phyloP scores from a whole-genome alignment of 176 grass and related monocot species.

The Cenchrus fungigraminus region DNA sequence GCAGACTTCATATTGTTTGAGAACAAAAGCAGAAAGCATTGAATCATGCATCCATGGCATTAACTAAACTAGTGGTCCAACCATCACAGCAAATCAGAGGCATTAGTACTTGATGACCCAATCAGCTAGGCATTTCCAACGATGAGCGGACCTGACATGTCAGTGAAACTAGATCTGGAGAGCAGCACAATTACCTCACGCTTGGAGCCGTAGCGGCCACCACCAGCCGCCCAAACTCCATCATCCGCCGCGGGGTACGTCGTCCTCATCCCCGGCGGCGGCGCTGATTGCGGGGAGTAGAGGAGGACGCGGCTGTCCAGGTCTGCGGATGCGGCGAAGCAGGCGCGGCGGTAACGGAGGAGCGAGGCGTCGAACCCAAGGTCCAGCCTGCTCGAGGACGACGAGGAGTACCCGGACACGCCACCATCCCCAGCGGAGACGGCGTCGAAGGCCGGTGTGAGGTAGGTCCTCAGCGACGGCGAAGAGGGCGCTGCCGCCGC shows the following conservation, averaged over 20 bases:
- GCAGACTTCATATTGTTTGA: neutral
- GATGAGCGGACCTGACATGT: neutral
- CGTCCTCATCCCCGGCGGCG: neutral
- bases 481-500: slow-evolving; percentile 54
- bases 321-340: slow-evolving; percentile 33
- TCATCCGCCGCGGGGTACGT: neutral
- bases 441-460: slow-evolving; percentile 60
- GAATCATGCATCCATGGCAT: slow-evolving; percentile 5
- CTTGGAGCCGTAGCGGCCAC: slow-evolving; percentile 28
- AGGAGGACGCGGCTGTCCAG: slow-evolving; percentile 44
- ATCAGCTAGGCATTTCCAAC: neutral
- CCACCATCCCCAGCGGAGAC: slow-evolving; percentile 22
- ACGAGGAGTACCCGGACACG: slow-evolving; percentile 17
- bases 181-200: slow-evolving; percentile 38
- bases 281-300: slow-evolving; percentile 45
- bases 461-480: slow-evolving; percentile 44
- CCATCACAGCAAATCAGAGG: neutral
- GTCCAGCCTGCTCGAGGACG: slow-evolving; percentile 43
- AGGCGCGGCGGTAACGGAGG: slow-evolving; percentile 51
- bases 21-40: slow-evolving; percentile 7
- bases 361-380: slow-evolving; percentile 53
- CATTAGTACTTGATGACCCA: neutral
- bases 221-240: slow-evolving; percentile 13
- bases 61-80: slow-evolving; percentile 12
- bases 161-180: slow-evolving; percentile 35